phyloP scores from a whole-genome alignment of 176 grass and related monocot genomes.

The Triticum turgidum region DNA sequence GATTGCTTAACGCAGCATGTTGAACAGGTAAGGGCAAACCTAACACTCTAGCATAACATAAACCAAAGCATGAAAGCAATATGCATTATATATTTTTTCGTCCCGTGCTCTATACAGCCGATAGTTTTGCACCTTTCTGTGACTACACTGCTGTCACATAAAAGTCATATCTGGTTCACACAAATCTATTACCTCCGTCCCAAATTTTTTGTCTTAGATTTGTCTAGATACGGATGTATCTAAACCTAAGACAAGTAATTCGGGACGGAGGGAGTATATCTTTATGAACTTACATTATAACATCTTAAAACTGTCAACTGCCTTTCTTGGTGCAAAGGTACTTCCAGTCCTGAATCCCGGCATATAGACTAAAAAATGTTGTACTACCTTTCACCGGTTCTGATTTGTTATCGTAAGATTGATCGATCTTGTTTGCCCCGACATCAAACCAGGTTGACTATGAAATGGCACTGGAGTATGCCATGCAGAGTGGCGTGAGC shows the following conservation, averaged over 20 bases:
- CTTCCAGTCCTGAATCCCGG: background rate
- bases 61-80: background rate
- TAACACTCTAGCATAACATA: background rate
- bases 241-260: too few species aligned
- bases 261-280: background rate
- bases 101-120: background rate
- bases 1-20: slow-evolving; percentile 84
- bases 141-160: background rate
- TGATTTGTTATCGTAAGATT: background rate
- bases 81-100: background rate
- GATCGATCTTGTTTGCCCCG: background rate
- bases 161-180: background rate
- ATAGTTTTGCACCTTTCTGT: background rate
- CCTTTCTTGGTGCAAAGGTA: background rate
- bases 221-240: too few species aligned
- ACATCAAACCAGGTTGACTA: slow-evolving; percentile 67
- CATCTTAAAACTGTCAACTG: background rate
- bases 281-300: background rate
- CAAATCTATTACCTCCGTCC: background rate
- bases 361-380: background rate
- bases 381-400: background rate
- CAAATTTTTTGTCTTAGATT: too few species aligned
- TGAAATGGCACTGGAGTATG: slow-evolving; percentile 94
- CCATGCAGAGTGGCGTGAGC: slow-evolving; percentile 76
- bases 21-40: slow-evolving; percentile 70